These are phyloP conservation scores for Orbilia ellipsospora DNA, from an alignment of 2,329 filamentous ascomycete genomes.

Conservation along the genomic window DNA sequence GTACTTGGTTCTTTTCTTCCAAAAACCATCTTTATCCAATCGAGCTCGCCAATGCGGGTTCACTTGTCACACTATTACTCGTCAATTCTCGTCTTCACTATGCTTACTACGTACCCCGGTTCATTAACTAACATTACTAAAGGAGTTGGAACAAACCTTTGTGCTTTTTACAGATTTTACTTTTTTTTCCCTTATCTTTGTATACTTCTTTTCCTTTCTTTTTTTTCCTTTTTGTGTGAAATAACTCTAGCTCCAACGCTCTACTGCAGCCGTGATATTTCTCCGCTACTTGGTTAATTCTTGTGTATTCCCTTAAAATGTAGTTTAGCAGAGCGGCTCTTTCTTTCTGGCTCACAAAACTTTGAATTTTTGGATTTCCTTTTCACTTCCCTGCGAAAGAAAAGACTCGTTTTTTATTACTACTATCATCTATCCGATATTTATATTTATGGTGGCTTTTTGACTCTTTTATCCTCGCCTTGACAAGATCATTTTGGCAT, in stretches of 20 bases:
- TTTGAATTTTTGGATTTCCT: too few species aligned
- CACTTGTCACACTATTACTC: conserved; percentile 11
- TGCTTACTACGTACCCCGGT: conserved; percentile 18
- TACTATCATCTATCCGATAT: conserved; percentile 2
- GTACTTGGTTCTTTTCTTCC: conserved; percentile 17
- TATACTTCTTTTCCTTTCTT: conserved; percentile 18
- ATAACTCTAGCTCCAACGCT: conserved; percentile 15
- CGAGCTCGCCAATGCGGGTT: conserved; percentile 15
- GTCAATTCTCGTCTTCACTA: conserved; percentile 8
- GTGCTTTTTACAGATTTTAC: conserved; percentile 5
- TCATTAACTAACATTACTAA: conserved; percentile 51
- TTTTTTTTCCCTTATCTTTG: conserved; percentile 29
- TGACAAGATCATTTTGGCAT: too few species aligned
- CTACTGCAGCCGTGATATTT: conserved; percentile 13
- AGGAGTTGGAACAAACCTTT: conserved; percentile 46
- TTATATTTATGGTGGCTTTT: conserved; percentile 1
- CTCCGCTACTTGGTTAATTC: conserved; percentile 14
- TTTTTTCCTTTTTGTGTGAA: conserved; percentile 19
- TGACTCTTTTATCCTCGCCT: not conserved
- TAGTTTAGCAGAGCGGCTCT: conserved; percentile 49
- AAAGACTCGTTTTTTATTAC: conserved; percentile 7
- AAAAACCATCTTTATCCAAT: not conserved
- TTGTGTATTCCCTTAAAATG: conserved; percentile 31
- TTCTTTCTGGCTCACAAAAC: conserved; percentile 17
- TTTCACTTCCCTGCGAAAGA: conserved; percentile 15